Evolutionary conservation across 768 basidiomycete species (phyloP).

Genomic region (Lactifluus echinatus): DNA sequence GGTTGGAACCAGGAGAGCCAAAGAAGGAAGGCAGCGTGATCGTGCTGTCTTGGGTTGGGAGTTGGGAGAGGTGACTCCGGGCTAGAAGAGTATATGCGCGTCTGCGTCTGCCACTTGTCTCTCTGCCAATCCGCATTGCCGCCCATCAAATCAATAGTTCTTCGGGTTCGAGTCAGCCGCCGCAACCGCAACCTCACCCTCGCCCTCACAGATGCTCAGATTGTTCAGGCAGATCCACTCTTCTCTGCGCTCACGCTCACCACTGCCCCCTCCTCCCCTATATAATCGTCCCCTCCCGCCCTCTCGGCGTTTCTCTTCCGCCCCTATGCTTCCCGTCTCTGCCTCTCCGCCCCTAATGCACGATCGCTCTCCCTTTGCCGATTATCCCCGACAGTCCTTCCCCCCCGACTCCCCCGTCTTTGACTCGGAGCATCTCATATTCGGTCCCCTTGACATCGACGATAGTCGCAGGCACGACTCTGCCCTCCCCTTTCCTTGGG

Average conservation of each 20-base stretch:
- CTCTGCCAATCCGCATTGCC: not conserved
- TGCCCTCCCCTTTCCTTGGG: constrained; percentile 27
- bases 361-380: constrained; percentile 24
- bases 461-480: constrained; percentile 29
- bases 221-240: constrained; percentile 1
- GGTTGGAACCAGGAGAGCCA: not conserved
- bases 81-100: not conserved
- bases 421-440: constrained; percentile 49
- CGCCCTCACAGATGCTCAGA: not conserved
- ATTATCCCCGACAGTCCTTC: constrained; percentile 23
- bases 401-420: constrained; percentile 28
- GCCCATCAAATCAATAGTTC: not conserved
- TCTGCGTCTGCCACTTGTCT: too few relatives aligned
- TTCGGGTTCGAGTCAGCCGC: constrained; percentile 6
- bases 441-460: constrained; percentile 50
- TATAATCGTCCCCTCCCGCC: constrained; percentile 19
- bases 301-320: constrained; percentile 24
- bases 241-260: not conserved
- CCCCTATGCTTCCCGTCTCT: constrained; percentile 22
- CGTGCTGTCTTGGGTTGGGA: not conserved
- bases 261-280: constrained; percentile 20
- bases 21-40: not conserved
- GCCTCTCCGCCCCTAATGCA: constrained; percentile 20
- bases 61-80: not conserved
- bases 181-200: constrained; percentile 2